A percentile compares a stretch with the other conserved stretches of the same genome.
Evolutionary conservation across 2,329 filamentous ascomycete species (phyloP).

Genomic region (Phyllosticta citrichinensis): DNA sequence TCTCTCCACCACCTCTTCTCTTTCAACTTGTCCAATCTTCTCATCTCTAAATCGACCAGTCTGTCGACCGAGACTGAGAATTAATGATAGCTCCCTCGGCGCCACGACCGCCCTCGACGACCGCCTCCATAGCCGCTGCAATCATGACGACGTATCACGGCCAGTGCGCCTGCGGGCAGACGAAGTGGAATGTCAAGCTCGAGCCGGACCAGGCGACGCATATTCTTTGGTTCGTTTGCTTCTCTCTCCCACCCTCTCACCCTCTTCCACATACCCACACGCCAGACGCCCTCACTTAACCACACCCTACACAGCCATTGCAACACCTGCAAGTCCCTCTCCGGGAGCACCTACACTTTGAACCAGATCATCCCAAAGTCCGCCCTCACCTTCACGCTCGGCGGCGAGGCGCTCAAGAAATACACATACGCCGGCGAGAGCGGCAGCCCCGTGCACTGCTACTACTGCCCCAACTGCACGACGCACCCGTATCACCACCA

Average conservation of each 20-base stretch:
- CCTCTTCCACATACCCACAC: not conserved
- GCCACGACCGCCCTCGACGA: too few relatives aligned
- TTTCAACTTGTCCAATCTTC: too few relatives aligned
- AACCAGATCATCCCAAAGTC: constrained; percentile 44
- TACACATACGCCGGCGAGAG: constrained; percentile 50
- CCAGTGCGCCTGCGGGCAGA: constrained; percentile 47
- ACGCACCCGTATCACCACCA: constrained; percentile 48
- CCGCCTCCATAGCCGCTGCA: not conserved
- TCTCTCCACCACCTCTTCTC: too few relatives aligned
- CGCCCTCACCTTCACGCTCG: constrained; percentile 43
- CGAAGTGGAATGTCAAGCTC: constrained; percentile 42
- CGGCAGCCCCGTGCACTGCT: constrained; percentile 47
- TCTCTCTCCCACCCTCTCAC: not conserved
- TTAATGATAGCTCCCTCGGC: too few relatives aligned
- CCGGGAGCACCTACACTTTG: constrained; percentile 41
- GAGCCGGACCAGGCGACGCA: constrained; percentile 34
- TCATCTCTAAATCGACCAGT: too few relatives aligned
- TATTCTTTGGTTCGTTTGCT: constrained; percentile 32
- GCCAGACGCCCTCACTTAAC: not conserved
- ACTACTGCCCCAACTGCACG: constrained; percentile 49
- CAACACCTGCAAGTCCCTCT: constrained; percentile 46
- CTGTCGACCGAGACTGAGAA: too few relatives aligned
- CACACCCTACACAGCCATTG: constrained; percentile 37
- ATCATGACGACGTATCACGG: constrained; percentile 39
- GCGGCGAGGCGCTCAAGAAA: constrained; percentile 34